Base-by-base conservation (phyloP, 371 early-diverging fungal genomes). In the Zychaea mexicana region DNA sequence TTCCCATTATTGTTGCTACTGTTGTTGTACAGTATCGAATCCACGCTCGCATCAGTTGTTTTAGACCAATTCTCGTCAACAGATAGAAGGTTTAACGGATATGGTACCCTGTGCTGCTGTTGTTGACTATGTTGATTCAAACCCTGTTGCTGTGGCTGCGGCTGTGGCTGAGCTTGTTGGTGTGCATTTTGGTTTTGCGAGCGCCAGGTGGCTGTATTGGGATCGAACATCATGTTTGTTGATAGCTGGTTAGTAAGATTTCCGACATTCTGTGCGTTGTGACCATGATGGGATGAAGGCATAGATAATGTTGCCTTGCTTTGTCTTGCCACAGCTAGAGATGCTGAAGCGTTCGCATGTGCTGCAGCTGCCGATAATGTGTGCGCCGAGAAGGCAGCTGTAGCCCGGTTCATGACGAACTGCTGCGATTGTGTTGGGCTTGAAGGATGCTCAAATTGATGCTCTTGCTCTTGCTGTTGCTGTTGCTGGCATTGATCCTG, bases 91-190 rank as follows among this genome's bases (percentile, higher is more conserved):
- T 55, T 42, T 12, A 59, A 24, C 7, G 68, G 62, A 19, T 60
- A 60, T 13, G 55, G 33, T 32, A 46, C 42, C 15, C 42, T 33
- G 1, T 45, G 67, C 39, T 46, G 59, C 4, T 38, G 62, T 45
- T 64, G 64, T 5, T 36, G 58, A n/a, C 21, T 45, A 6, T 52
- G 66, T 52, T 68, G 62, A n/a, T n/a, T n/a, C n/a, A n/a, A n/a
- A n/a, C n/a, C n/a, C 31, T 42, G 59, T 19, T 32, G 32, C 36
- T 62, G 59, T 36, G 36, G 52, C 9, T 52, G 53, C 19, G 6
- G 15, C 55, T 28, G 52, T 17, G 30, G 13, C 15, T 31, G 13
- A n/a, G n/a, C 15, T 30, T 39, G 60, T 5, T 46, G 47, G 6
- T 47, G 30, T n/a, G 12, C 19, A 36, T 60, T 28, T 39, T 38